These are phyloP conservation scores for Neurospora sp. DNA, from an alignment of 495 filamentous ascomycete species.

Conservation along the genomic window DNA sequence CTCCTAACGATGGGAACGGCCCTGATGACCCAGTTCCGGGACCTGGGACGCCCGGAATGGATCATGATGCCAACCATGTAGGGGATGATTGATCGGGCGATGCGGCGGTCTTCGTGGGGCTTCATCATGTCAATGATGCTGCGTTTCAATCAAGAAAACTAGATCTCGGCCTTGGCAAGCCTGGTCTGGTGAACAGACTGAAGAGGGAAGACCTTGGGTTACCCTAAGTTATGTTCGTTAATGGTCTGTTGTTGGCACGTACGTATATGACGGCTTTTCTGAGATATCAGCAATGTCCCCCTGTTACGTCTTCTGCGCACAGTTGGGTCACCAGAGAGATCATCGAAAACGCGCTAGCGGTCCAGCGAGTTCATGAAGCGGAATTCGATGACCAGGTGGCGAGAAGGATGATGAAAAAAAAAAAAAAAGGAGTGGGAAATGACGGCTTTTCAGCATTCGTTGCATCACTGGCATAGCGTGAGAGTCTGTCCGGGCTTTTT, in stretches of 20 bases:
- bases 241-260: not conserved
- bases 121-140: not conserved
- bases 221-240: not conserved
- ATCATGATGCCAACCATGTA: not conserved
- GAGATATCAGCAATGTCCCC: not conserved
- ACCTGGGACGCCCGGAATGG: not conserved
- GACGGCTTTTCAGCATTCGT: not conserved
- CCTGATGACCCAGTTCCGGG: not conserved
- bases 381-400: not conserved
- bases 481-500: not conserved
- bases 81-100: not conserved
- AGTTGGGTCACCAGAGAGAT: no score
- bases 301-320: not conserved
- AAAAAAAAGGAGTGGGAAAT: not conserved
- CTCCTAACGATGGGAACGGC: not conserved
- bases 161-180: not conserved
- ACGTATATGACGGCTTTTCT: not conserved
- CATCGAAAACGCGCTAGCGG: not conserved
- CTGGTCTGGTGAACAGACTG: not conserved
- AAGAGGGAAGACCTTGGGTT: not conserved
- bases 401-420: no score
- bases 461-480: not conserved
- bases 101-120: not conserved
- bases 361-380: not conserved
- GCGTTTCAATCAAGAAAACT: not conserved